phyloP scores from a whole-genome alignment of 345 rosid species.

The Carallia pectinifolia region DNA sequence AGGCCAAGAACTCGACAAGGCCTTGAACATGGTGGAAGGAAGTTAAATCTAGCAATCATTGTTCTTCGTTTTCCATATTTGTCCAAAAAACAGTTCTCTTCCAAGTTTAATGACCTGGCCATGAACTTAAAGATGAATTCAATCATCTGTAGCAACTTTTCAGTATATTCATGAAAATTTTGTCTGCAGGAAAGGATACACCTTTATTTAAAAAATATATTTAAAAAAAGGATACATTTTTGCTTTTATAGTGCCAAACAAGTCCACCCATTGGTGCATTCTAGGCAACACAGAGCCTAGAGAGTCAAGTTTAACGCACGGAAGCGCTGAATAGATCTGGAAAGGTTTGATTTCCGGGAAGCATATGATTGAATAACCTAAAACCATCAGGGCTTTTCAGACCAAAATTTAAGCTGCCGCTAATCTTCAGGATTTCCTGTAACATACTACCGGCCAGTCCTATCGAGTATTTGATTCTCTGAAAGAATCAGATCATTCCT shows the following conservation, averaged over 20 bases:
- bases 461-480: conserved; percentile 41
- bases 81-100: conserved; percentile 40
- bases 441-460: conserved; percentile 52
- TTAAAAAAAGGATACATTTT: neutral
- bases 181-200: conserved; percentile 20
- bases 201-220: neutral
- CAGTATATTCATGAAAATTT: conserved; percentile 36
- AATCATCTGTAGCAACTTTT: conserved; percentile 17
- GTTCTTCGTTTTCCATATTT: conserved; percentile 33
- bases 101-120: conserved; percentile 48
- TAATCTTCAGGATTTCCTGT: conserved; percentile 39
- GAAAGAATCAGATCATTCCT: conserved; percentile 60
- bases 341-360: neutral
- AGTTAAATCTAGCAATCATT: conserved; percentile 46
- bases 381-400: conserved; percentile 43
- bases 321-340: no score
- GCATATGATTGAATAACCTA: conserved; percentile 27
- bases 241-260: neutral
- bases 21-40: conserved; percentile 52
- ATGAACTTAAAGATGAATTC: conserved; percentile 42
- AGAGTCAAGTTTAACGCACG: no score
- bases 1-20: conserved; percentile 45
- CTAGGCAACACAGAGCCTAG: neutral
- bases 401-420: conserved; percentile 52
- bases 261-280: neutral